A percentile compares a stretch with the other conserved stretches of the same genome.
These are phyloP conservation scores for Dryas alaskensis DNA, from an alignment of 306 rosid species.

Conservation along the genomic window DNA sequence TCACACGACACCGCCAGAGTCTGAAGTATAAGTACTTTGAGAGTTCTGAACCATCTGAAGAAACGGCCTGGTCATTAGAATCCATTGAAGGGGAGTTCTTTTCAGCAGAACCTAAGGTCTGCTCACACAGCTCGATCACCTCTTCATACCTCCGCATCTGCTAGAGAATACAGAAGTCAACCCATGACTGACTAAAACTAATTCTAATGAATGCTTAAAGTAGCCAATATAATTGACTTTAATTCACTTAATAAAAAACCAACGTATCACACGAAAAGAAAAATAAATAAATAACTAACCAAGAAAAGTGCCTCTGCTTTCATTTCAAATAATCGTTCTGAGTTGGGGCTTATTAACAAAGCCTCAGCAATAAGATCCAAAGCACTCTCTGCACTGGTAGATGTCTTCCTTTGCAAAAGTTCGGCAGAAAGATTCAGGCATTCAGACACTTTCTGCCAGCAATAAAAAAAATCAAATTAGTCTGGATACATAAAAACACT, in stretches of 20 bases:
- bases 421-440: constrained; percentile 52
- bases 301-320: constrained; percentile 77
- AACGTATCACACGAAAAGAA: constrained; percentile 21
- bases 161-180: constrained; percentile 38
- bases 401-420: constrained; percentile 53
- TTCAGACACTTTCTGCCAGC: constrained; percentile 73
- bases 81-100: constrained; percentile 52
- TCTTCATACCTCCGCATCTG: constrained; percentile 85
- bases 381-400: constrained; percentile 55
- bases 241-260: constrained; percentile 23
- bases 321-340: constrained; percentile 85
- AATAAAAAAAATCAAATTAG: constrained; percentile 33
- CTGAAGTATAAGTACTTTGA: constrained; percentile 53
- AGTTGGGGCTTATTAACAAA: constrained; percentile 57
- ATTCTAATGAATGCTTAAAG: constrained; percentile 5
- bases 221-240: constrained; percentile 11
- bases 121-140: constrained; percentile 74
- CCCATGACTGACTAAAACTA: constrained; percentile 8
- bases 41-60: constrained; percentile 44
- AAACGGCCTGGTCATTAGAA: constrained; percentile 31
- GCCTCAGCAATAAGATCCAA: constrained; percentile 70
- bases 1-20: constrained; percentile 76
- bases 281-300: constrained; percentile 42
- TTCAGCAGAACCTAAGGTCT: constrained; percentile 77
- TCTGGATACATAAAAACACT: constrained; percentile 10